phyloP scores from a whole-genome alignment of 2,329 filamentous ascomycete species.

The Claviceps citrina region DNA sequence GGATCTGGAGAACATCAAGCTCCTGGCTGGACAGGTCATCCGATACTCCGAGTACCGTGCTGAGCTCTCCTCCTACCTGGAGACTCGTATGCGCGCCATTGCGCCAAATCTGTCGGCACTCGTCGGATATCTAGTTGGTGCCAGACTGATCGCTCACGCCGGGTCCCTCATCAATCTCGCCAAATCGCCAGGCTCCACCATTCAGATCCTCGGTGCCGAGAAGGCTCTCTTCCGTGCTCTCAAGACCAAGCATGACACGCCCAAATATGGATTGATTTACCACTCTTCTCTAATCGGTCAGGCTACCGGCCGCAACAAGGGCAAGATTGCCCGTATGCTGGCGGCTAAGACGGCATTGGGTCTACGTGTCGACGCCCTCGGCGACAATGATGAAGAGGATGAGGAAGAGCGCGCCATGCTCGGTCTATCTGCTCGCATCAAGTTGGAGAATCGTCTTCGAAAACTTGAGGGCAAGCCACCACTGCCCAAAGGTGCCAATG shows the following conservation, averaged over 20 bases:
- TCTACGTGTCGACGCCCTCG: conserved; percentile 73
- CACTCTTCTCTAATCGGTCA: conserved; percentile 89
- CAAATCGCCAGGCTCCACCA: conserved; percentile 86
- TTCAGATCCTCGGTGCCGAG: conserved; percentile 96
- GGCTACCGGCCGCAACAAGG: conserved; percentile 96
- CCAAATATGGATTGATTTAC: conserved; percentile 93
- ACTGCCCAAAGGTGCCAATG: conserved; percentile 57
- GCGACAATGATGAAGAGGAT: conserved; percentile 46
- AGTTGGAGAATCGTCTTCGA: conserved; percentile 61
- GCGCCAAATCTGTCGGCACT: conserved; percentile 90
- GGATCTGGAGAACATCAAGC: conserved; percentile 83
- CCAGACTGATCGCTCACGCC: conserved; percentile 84
- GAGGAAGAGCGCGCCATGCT: conserved; percentile 81
- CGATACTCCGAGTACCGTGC: conserved; percentile 79
- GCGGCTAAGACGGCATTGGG: conserved; percentile 87
- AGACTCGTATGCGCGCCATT: conserved; percentile 89
- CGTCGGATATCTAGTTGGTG: conserved; percentile 84
- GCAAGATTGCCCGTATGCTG: conserved; percentile 94
- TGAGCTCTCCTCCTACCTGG: conserved; percentile 77
- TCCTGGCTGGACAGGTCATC: conserved; percentile 85
- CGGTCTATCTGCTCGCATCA: conserved; percentile 55
- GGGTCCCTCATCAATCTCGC: conserved; percentile 89
- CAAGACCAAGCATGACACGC: conserved; percentile 98
- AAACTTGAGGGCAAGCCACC: conserved; percentile 82
- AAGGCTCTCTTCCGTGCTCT: conserved; percentile 96